Evolutionary conservation across 208 protist genomes (phyloP).

Genomic region (Vickermania spadyakhi): DNA sequence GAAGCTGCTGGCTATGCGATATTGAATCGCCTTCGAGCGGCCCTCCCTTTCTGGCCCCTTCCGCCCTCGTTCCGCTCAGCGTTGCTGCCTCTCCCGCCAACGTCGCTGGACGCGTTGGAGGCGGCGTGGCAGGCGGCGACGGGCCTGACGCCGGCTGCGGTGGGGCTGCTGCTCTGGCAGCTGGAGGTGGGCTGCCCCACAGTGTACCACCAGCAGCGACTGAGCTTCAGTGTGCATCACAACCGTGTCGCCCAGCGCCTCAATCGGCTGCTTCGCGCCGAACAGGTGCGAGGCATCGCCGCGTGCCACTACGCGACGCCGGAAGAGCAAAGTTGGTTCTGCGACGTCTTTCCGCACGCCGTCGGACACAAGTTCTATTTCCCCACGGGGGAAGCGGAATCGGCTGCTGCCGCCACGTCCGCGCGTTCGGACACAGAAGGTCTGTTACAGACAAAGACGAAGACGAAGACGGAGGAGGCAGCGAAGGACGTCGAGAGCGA

Average conservation of each 20-base stretch:
- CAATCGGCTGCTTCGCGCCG: slow-evolving; percentile 50
- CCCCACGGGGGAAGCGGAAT: not conserved
- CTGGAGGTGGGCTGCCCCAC: not conserved
- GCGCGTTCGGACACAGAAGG: not conserved
- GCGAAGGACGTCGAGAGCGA: not conserved
- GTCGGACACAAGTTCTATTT: slow-evolving; percentile 15
- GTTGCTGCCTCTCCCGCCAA: not conserved
- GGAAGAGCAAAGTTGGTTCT: slow-evolving; percentile 71
- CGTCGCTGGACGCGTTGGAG: not conserved
- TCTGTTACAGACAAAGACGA: not conserved
- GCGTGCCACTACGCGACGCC: slow-evolving; percentile 24
- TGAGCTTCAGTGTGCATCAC: slow-evolving; percentile 51
- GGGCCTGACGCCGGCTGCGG: not conserved
- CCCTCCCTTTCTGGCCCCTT: slow-evolving; percentile 1
- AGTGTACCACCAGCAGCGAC: slow-evolving; percentile 8
- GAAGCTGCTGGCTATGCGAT: not conserved
- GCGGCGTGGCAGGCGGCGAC: not conserved
- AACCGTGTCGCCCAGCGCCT: slow-evolving; percentile 28
- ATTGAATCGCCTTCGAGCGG: slow-evolving; percentile 1
- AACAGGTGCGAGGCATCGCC: slow-evolving; percentile 45
- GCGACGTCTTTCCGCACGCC: slow-evolving; percentile 25
- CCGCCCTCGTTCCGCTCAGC: not conserved
- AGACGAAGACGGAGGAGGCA: not conserved
- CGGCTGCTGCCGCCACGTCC: not conserved
- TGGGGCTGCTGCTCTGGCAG: slow-evolving; percentile 5